Evolutionary conservation across 306 rosid species (phyloP).

Genomic region (Vigna trinervia): DNA sequence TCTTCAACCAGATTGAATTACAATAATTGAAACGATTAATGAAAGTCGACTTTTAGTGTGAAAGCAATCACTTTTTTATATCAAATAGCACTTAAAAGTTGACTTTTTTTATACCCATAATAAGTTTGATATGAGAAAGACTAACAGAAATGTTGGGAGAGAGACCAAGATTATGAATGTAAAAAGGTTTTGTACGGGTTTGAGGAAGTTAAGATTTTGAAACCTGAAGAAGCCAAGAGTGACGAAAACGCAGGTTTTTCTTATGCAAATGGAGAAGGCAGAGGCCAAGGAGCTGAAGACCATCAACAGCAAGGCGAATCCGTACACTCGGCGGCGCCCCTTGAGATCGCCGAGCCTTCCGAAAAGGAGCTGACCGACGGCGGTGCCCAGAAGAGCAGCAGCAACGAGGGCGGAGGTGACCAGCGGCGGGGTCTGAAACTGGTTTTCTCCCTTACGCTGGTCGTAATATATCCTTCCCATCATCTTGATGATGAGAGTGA

Average conservation of each 20-base stretch:
- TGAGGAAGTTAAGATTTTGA: no score
- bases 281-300: conserved; percentile 61
- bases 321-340: conserved; percentile 72
- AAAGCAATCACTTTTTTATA: no score
- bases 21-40: no score
- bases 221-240: conserved; percentile 66
- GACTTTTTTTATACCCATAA: no score
- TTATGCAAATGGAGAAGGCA: conserved; percentile 71
- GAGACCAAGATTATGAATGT: no score
- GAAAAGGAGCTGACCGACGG: conserved; percentile 63
- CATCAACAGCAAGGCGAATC: conserved; percentile 64
- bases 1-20: no score
- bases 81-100: no score
- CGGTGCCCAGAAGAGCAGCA: conserved; percentile 61
- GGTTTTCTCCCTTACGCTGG: background rate
- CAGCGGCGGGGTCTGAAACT: background rate
- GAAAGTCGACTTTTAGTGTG: no score
- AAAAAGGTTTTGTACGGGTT: no score
- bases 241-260: conserved; percentile 54
- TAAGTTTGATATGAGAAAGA: no score
- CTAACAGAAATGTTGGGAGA: no score
- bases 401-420: conserved; percentile 52
- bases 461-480: conserved; percentile 63
- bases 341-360: conserved; percentile 69
- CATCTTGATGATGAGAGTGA: conserved; percentile 58